Percentiles rank a stretch among this genome's conserved stretches.
These are phyloP conservation scores for Teunomyces aglyptinius DNA, from an alignment of 805 yeast genomes.

Conservation along the genomic window DNA sequence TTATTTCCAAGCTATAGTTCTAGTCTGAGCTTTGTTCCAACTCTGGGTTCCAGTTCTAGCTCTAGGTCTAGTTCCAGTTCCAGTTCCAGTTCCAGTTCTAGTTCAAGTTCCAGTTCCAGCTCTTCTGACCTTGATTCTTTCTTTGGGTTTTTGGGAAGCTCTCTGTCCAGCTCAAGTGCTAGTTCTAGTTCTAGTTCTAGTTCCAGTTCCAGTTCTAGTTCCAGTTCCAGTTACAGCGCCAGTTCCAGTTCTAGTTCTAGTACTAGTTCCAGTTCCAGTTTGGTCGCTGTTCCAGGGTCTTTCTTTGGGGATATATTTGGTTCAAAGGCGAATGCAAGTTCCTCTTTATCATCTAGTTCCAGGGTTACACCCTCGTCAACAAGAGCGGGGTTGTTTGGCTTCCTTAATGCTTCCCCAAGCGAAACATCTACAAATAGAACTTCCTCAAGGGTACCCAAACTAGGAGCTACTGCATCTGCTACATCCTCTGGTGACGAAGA, in stretches of 20 bases:
- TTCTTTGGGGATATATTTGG: slow-evolving; percentile 1
- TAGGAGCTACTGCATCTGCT: slow-evolving; percentile 6
- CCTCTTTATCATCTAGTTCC: slow-evolving; percentile 1
- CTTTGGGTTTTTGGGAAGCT: neutral
- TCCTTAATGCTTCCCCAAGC: neutral
- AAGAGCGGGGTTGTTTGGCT: neutral
- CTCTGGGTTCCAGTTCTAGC: slow-evolving; percentile 5
- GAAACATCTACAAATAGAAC: neutral
- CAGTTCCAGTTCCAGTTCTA: slow-evolving; percentile 6
- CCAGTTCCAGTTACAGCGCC: slow-evolving; percentile 7
- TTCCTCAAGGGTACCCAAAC: slow-evolving; percentile 4
- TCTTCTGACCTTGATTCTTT: slow-evolving; percentile 1
- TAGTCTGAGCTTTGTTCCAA: slow-evolving; percentile 1
- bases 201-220: slow-evolving; percentile 6
- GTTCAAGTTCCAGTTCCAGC: slow-evolving; percentile 3
- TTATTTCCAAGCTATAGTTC: slow-evolving; percentile 6
- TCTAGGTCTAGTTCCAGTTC: slow-evolving; percentile 3
- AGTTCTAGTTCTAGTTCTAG: slow-evolving; percentile 11
- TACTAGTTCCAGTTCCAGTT: slow-evolving; percentile 5
- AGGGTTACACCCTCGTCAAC: slow-evolving; percentile 6
- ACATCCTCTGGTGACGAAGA: slow-evolving; percentile 15
- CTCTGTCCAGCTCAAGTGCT: slow-evolving; percentile 9
- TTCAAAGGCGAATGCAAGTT: neutral
- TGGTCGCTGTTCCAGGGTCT: neutral
- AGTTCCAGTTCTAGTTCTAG: neutral